Percentiles rank a stretch among this genome's conserved stretches.
phyloP scores from a whole-genome alignment of 257 asterid genomes.

The Oldenlandia corymbosa region DNA sequence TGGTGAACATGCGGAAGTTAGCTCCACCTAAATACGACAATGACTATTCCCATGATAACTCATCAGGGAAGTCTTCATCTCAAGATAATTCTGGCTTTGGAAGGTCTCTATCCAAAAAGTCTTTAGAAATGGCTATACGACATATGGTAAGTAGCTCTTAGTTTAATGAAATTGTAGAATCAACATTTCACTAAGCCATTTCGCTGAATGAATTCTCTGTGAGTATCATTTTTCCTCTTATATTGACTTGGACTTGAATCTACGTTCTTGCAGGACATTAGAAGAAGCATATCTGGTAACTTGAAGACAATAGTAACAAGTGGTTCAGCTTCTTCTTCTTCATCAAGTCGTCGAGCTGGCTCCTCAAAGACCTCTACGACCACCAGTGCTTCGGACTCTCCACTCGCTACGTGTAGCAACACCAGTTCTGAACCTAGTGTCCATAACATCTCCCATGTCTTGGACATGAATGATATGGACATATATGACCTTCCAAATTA shows the following conservation, averaged over 20 bases:
- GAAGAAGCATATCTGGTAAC: conserved; percentile 40
- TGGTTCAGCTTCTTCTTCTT: conserved; percentile 25
- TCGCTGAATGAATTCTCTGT: too few species aligned
- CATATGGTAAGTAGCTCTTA: conserved; percentile 57
- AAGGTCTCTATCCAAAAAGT: conserved; percentile 68
- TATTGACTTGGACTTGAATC: not conserved
- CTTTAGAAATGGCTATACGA: conserved; percentile 86
- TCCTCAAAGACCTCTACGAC: conserved; percentile 27
- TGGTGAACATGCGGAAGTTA: conserved; percentile 84
- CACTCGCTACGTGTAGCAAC: conserved; percentile 43
- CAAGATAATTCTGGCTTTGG: conserved; percentile 66
- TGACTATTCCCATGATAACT: conserved; percentile 24
- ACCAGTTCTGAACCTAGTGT: conserved; percentile 39
- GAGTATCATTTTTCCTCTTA: too few species aligned
- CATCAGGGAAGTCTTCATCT: conserved; percentile 38
- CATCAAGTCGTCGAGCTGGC: conserved; percentile 25
- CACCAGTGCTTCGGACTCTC: conserved; percentile 37
- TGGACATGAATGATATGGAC: conserved; percentile 24
- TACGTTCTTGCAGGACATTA: conserved; percentile 52
- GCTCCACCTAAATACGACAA: conserved; percentile 75
- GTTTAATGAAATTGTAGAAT: not conserved
- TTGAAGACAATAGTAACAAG: conserved; percentile 26
- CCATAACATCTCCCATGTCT: conserved; percentile 24
- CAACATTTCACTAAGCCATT: too few species aligned
- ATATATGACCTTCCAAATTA: conserved; percentile 4